Conservation (phyloP, 805 yeast genomes). For the Yarrowia bubula region DNA sequence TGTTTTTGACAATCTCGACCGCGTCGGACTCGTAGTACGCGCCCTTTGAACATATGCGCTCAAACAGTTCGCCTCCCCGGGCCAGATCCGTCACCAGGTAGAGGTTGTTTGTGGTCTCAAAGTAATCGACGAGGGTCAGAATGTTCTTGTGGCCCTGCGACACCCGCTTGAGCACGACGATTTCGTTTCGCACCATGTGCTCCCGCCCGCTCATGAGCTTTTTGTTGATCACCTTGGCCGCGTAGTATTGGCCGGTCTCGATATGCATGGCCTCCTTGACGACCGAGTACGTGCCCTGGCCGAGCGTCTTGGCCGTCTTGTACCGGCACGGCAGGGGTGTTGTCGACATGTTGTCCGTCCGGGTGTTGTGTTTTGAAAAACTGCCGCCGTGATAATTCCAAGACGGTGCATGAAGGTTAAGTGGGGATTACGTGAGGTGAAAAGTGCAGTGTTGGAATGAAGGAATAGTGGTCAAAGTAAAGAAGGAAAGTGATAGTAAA, state of each 20-base stretch:
- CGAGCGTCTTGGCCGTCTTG: slow-evolving; percentile 41
- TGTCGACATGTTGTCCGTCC: slow-evolving; percentile 28
- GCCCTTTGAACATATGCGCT: slow-evolving; percentile 50
- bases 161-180: slow-evolving; percentile 52
- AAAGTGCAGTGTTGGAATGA: background rate
- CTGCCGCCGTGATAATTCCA: background rate
- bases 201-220: slow-evolving; percentile 54
- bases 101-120: slow-evolving; percentile 58
- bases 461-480: background rate
- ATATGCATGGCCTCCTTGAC: slow-evolving; percentile 46
- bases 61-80: slow-evolving; percentile 65
- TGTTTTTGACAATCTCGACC: slow-evolving; percentile 48
- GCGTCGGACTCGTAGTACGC: slow-evolving; percentile 51
- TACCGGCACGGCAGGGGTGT: slow-evolving; percentile 36
- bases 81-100: slow-evolving; percentile 66
- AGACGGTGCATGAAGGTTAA: slow-evolving; percentile 5
- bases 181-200: slow-evolving; percentile 58
- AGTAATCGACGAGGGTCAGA: slow-evolving; percentile 62
- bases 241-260: slow-evolving; percentile 46
- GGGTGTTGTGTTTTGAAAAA: slow-evolving; percentile 1
- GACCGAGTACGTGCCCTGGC: slow-evolving; percentile 46
- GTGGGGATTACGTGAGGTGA: slow-evolving; percentile 21
- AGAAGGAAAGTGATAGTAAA: background rate
- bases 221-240: slow-evolving; percentile 55
- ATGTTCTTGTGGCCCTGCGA: slow-evolving; percentile 54